A percentile compares a stretch with the other conserved stretches of the same genome.
phyloP scores from a whole-genome alignment of 805 yeast genomes.

The Candida corydali region DNA sequence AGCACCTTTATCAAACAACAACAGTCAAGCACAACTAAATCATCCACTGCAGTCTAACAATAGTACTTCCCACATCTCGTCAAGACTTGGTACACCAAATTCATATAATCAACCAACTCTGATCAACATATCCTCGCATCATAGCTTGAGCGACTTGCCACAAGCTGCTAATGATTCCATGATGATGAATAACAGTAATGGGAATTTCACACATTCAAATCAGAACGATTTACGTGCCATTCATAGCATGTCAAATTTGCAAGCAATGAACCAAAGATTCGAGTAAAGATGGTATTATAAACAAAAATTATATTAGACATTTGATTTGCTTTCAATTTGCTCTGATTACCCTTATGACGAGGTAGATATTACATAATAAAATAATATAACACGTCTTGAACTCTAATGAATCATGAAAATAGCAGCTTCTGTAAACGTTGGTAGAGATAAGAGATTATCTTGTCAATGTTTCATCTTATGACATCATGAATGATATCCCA shows the following conservation, averaged over 20 bases:
- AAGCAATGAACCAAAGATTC: conserved; percentile 9
- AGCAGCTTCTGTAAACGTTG: too few species aligned
- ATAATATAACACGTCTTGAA: too few species aligned
- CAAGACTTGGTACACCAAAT: conserved; percentile 6
- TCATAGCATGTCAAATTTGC: conserved; percentile 10
- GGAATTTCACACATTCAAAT: not conserved
- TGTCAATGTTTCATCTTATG: too few species aligned
- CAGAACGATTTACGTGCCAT: conserved; percentile 8
- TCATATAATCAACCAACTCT: conserved; percentile 3
- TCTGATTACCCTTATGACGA: too few species aligned
- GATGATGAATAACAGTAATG: not conserved
- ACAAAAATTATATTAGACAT: too few species aligned
- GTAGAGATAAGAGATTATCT: too few species aligned
- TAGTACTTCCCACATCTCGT: not conserved
- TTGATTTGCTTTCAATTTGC: too few species aligned
- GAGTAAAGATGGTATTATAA: too few species aligned
- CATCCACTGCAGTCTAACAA: not conserved
- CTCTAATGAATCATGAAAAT: too few species aligned
- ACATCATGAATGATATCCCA: too few species aligned
- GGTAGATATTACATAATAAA: too few species aligned
- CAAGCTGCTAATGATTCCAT: conserved; percentile 14
- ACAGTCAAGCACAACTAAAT: not conserved
- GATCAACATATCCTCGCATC: conserved; percentile 15
- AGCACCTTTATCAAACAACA: conserved; percentile 2
- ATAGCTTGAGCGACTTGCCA: conserved; percentile 22